Evolutionary conservation across 1,284 basidiomycete species (phyloP).

Genomic region (Ustilago xerochloae): DNA sequence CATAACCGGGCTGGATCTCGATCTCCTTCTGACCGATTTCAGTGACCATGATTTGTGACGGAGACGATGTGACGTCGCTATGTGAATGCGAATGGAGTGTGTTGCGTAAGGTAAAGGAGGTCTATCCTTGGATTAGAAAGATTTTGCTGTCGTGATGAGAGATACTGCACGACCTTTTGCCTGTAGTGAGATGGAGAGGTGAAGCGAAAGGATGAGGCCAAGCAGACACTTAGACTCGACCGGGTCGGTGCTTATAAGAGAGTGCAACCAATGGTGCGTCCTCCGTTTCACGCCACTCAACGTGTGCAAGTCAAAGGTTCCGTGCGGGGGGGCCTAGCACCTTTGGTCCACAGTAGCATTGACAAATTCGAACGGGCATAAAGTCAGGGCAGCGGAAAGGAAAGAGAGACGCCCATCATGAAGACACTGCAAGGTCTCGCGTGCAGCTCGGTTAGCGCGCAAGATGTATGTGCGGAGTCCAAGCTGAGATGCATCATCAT

Average conservation of each 20-base stretch:
- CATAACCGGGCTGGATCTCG: slow-evolving; percentile 49
- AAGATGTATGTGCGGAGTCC: not conserved
- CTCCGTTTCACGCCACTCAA: not conserved
- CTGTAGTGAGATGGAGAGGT: not conserved
- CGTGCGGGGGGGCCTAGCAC: not conserved
- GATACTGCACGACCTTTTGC: too few relatives aligned
- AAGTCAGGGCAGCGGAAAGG: not conserved
- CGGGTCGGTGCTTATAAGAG: not conserved
- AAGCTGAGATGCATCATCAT: not conserved
- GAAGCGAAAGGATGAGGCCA: not conserved
- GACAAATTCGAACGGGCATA: not conserved
- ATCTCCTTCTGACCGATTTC: slow-evolving; percentile 51
- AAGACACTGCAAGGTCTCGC: not conserved
- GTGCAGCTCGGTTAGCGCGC: slow-evolving; percentile 23
- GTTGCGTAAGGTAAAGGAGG: not conserved
- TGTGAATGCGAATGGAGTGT: not conserved
- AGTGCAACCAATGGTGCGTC: not conserved
- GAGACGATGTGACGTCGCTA: not conserved
- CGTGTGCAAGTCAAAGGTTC: not conserved
- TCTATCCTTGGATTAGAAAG: not conserved
- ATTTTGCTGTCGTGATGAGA: too few relatives aligned
- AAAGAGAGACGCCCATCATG: too few relatives aligned
- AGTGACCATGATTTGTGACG: slow-evolving; percentile 27
- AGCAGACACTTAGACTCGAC: not conserved
- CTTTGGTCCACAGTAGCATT: not conserved